A percentile compares a stretch with the other conserved stretches of the same genome.
Conservation (phyloP, 305 asterid species). For the Solanum hybrid region DNA sequence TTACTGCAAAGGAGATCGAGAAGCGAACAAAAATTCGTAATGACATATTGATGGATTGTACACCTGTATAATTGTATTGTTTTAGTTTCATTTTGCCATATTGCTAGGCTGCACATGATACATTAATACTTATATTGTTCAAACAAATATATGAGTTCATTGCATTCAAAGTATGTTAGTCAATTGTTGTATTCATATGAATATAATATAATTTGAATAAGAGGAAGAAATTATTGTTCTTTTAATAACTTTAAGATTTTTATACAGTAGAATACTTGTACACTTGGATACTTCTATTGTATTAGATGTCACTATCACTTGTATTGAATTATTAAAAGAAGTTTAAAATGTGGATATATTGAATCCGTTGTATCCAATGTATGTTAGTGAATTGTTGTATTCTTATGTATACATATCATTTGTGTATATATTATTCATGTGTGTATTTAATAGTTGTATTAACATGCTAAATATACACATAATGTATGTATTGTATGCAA, state of each 20-base stretch:
- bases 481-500: neutral
- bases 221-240: neutral
- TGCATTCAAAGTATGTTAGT: neutral
- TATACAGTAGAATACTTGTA: too few species aligned
- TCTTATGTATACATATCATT: neutral
- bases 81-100: neutral
- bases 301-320: too few species aligned
- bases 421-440: too few species aligned
- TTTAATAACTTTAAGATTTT: too few species aligned
- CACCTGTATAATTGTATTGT: neutral
- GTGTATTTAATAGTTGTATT: neutral
- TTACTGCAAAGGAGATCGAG: neutral
- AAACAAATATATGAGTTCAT: neutral
- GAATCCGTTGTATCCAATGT: too few species aligned
- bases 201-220: neutral
- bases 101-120: neutral
- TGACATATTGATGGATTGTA: neutral
- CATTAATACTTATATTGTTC: neutral
- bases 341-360: too few species aligned
- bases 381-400: neutral
- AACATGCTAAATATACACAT: neutral
- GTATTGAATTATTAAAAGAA: too few species aligned
- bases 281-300: too few species aligned
- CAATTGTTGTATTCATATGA: neutral
- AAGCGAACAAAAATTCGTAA: neutral